Evolutionary conservation across 768 basidiomycete genomes (phyloP).

Genomic region (Mycena haematopus): DNA sequence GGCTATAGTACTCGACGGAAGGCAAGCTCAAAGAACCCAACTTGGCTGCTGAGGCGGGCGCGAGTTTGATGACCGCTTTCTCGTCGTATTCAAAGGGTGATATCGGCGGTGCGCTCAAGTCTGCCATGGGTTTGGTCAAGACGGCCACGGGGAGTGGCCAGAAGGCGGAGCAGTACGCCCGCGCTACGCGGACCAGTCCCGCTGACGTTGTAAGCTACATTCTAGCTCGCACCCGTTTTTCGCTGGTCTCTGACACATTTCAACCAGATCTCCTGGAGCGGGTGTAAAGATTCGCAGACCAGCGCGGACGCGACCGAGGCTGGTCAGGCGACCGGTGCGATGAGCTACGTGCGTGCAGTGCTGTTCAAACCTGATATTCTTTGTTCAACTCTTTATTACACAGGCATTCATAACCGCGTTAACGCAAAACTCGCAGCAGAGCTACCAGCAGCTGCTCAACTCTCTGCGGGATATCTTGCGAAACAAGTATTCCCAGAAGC

Average conservation of each 20-base stretch:
- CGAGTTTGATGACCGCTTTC: constrained; percentile 82
- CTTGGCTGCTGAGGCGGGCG: constrained; percentile 83
- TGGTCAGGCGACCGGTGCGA: constrained; percentile 75
- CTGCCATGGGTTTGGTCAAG: constrained; percentile 77
- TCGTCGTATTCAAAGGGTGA: constrained; percentile 81
- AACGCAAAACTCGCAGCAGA: constrained; percentile 54
- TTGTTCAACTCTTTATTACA: not conserved
- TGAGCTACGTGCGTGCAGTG: constrained; percentile 68
- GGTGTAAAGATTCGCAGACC: constrained; percentile 83
- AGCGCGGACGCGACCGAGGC: constrained; percentile 77
- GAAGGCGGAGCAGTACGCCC: constrained; percentile 68
- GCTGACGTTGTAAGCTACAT: constrained; percentile 79
- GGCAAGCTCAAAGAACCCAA: constrained; percentile 96
- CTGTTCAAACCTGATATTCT: not conserved
- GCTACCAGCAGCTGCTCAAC: constrained; percentile 56
- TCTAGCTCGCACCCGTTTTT: not conserved
- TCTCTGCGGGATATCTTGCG: constrained; percentile 50
- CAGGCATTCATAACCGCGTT: constrained; percentile 67
- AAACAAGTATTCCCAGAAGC: constrained; percentile 61
- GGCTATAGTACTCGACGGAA: constrained; percentile 84
- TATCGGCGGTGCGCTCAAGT: constrained; percentile 76
- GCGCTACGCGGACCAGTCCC: constrained; percentile 71
- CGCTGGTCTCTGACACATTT: constrained; percentile 4
- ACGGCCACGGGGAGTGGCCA: constrained; percentile 68
- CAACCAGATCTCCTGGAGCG: constrained; percentile 81